Percentiles rank a stretch among this genome's conserved stretches.
Evolutionary conservation across 208 protist species (phyloP).

Genomic region (Leishmania lainsoni): DNA sequence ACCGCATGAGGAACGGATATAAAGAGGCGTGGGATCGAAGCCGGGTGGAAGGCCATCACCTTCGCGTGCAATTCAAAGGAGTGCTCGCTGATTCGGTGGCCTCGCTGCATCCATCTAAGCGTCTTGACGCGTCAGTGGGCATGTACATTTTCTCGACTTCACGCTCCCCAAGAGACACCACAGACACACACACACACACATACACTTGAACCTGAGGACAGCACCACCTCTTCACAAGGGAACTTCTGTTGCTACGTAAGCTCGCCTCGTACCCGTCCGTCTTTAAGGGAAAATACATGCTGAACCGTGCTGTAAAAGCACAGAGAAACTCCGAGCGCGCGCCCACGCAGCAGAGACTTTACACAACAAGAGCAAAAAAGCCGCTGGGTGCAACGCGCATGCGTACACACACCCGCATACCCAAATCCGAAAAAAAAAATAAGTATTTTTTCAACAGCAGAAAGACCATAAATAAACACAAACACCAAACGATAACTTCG

Average conservation of each 20-base stretch:
- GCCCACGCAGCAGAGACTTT: background rate
- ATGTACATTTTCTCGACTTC: background rate
- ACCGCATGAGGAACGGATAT: background rate
- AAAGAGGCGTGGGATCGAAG: background rate
- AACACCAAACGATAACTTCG: background rate
- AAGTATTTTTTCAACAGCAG: background rate
- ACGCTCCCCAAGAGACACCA: background rate
- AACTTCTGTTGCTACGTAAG: background rate
- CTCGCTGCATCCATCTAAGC: background rate
- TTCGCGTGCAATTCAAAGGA: background rate
- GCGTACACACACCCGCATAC: background rate
- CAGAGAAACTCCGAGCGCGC: background rate
- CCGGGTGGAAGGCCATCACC: background rate
- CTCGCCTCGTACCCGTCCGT: background rate
- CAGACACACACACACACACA: background rate
- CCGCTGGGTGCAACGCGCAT: background rate
- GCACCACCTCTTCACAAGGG: background rate
- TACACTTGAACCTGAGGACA: background rate
- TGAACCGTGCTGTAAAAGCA: background rate
- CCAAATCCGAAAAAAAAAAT: too few relatives aligned
- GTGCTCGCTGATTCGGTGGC: background rate
- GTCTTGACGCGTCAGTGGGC: background rate
- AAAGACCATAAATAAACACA: background rate
- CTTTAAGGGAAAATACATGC: background rate
- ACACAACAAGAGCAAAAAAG: background rate